Percentiles rank a stretch among this genome's conserved stretches.
Conservation (phyloP, 2,329 filamentous ascomycete species). For the Fusarium sp. region DNA sequence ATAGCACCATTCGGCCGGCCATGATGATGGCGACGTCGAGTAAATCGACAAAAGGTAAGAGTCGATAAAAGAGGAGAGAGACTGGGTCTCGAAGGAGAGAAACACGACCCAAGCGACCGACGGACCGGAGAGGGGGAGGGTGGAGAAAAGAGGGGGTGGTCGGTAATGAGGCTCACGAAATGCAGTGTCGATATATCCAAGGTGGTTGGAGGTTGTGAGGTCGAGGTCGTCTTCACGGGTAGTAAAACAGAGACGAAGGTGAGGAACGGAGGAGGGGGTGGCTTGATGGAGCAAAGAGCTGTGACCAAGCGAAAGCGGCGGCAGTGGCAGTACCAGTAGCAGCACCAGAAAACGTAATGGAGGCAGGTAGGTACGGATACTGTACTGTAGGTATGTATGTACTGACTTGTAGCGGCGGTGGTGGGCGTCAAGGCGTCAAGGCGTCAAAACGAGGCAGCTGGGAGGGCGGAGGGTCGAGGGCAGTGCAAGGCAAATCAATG, state of each 20-base stretch:
- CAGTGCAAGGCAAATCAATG: conserved; percentile 34
- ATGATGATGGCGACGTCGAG: conserved; percentile 61
- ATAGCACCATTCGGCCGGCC: conserved; percentile 94
- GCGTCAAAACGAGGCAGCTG: conserved; percentile 25
- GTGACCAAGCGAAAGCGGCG: conserved; percentile 35
- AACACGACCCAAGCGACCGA: conserved; percentile 27
- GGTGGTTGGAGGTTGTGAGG: conserved; percentile 40
- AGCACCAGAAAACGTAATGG: background rate
- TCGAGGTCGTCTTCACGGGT: conserved; percentile 43
- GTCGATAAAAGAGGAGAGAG: conserved; percentile 26
- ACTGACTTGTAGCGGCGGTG: conserved; percentile 18
- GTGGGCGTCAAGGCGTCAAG: conserved; percentile 36
- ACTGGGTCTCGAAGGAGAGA: conserved; percentile 18
- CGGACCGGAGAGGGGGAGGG: conserved; percentile 32
- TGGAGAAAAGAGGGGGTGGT: conserved; percentile 34
- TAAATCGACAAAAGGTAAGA: conserved; percentile 35
- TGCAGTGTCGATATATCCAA: conserved; percentile 30
- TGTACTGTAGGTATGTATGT: conserved; percentile 12
- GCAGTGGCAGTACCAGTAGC: background rate
- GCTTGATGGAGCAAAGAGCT: conserved; percentile 47
- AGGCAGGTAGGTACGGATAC: conserved; percentile 1
- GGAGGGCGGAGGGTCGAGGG: background rate
- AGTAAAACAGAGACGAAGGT: conserved; percentile 37
- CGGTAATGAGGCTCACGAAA: conserved; percentile 39
- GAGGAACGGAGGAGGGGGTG: conserved; percentile 46